Evolutionary conservation across 2,329 filamentous ascomycete species (phyloP).

Genomic region (Diplodia intermedia): DNA sequence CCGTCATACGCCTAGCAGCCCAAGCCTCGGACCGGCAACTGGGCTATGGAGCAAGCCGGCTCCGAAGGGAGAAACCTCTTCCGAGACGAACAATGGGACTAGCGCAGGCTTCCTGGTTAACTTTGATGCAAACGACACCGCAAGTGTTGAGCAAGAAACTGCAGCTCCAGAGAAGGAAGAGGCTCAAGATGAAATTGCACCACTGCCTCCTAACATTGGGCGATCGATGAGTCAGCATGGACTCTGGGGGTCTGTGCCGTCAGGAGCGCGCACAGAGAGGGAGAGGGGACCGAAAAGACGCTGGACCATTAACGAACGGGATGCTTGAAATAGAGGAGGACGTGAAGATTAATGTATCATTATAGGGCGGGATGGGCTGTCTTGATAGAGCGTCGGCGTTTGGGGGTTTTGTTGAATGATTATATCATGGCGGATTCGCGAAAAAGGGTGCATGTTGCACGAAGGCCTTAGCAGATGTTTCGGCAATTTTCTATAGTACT

Average conservation of each 20-base stretch:
- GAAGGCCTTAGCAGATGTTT: constrained; percentile 10
- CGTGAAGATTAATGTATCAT: constrained; percentile 8
- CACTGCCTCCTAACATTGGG: constrained; percentile 38
- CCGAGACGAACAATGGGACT: constrained; percentile 39
- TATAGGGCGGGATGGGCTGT: constrained; percentile 14
- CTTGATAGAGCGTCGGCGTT: constrained; percentile 31
- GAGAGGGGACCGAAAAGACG: constrained; percentile 51
- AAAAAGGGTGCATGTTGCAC: constrained; percentile 4
- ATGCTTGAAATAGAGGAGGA: constrained; percentile 8
- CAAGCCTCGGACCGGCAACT: constrained; percentile 34
- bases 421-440: not conserved
- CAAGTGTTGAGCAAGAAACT: constrained; percentile 19
- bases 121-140: constrained; percentile 36
- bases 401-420: not conserved
- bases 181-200: constrained; percentile 43
- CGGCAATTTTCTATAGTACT: not conserved
- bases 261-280: constrained; percentile 44
- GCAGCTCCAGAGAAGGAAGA: constrained; percentile 38
- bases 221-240: constrained; percentile 43
- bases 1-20: constrained; percentile 38
- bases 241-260: constrained; percentile 53
- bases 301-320: constrained; percentile 47
- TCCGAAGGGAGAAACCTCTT: constrained; percentile 34
- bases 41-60: constrained; percentile 51
- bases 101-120: constrained; percentile 46